Percentiles rank a stretch among this genome's conserved stretches.
These are phyloP conservation scores for Lotmaria passim DNA, from an alignment of 208 protist genomes.

Conservation along the genomic window DNA sequence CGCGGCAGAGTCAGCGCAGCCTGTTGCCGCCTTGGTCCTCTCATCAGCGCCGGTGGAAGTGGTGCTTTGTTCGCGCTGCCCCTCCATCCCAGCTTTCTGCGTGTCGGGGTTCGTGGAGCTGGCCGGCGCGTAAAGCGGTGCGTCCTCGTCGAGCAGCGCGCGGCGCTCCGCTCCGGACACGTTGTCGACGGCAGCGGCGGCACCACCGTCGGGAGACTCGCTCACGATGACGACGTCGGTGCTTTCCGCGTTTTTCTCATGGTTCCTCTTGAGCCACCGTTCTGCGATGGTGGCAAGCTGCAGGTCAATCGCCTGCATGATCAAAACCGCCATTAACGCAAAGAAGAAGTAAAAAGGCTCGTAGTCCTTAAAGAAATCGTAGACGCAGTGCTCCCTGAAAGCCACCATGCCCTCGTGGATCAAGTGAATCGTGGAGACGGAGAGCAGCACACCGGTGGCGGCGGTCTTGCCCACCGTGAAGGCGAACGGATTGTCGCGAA, in stretches of 20 bases:
- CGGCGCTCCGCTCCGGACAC: not conserved
- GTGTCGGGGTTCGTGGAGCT: slow-evolving; percentile 1
- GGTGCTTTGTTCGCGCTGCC: not conserved
- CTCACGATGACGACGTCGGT: slow-evolving; percentile 1
- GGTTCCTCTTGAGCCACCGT: slow-evolving; percentile 27
- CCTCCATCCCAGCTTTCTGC: not conserved
- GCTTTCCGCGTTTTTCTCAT: slow-evolving; percentile 2
- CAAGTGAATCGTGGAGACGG: slow-evolving; percentile 48
- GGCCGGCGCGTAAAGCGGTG: not conserved
- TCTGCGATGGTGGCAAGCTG: slow-evolving; percentile 33
- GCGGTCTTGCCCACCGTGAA: slow-evolving; percentile 46
- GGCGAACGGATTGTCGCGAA: slow-evolving; percentile 38
- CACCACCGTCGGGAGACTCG: not conserved
- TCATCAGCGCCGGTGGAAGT: not conserved
- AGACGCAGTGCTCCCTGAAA: slow-evolving; percentile 43
- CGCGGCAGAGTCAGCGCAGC: not conserved
- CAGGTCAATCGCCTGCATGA: slow-evolving; percentile 48
- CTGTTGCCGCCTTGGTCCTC: not conserved
- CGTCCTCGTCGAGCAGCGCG: not conserved
- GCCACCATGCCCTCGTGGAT: slow-evolving; percentile 24
- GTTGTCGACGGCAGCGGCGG: not conserved
- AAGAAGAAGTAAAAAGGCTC: slow-evolving; percentile 48
- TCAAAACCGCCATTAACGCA: slow-evolving; percentile 40
- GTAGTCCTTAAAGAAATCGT: slow-evolving; percentile 38
- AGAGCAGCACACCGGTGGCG: slow-evolving; percentile 48